Conservation (phyloP, 805 yeast genomes). For the Metschnikowia proteae region DNA sequence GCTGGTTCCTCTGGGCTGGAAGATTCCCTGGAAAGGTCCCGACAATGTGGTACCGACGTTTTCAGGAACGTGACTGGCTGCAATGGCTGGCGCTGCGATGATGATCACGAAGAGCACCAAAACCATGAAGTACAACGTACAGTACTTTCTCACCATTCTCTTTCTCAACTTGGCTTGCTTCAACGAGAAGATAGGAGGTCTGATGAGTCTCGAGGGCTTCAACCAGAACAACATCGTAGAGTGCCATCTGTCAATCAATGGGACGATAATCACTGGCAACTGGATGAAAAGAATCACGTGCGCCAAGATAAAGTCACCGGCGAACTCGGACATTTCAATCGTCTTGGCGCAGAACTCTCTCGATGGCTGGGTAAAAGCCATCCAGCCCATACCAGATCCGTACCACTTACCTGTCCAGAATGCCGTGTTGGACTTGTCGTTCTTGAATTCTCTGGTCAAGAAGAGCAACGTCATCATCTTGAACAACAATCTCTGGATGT, state of each 20-base stretch:
- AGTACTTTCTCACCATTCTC: constrained; percentile 95
- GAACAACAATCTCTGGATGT: constrained; percentile 84
- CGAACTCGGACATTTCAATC: constrained; percentile 91
- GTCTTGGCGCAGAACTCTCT: constrained; percentile 94
- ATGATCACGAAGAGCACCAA: constrained; percentile 67
- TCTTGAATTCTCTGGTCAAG: constrained; percentile 94
- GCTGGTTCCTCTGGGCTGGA: constrained; percentile 82
- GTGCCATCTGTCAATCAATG: constrained; percentile 94
- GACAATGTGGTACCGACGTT: constrained; percentile 29
- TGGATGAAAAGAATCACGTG: constrained; percentile 85
- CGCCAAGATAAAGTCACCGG: constrained; percentile 94
- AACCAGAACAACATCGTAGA: constrained; percentile 98
- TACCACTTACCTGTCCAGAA: constrained; percentile 99
- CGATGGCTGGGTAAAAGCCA: constrained; percentile 91
- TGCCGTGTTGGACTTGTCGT: constrained; percentile 92
- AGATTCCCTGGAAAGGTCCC: constrained; percentile 57
- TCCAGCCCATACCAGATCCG: constrained; percentile 87
- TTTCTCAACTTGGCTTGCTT: constrained; percentile 94
- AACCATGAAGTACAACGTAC: constrained; percentile 70
- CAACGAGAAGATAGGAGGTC: constrained; percentile 96
- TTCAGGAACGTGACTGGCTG: constrained; percentile 51
- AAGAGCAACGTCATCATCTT: constrained; percentile 73
- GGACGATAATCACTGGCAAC: constrained; percentile 80
- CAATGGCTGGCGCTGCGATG: constrained; percentile 91
- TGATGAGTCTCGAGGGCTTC: constrained; percentile 91